phyloP scores from a whole-genome alignment of 805 yeast species.

The Saccharomyces eubayanus region DNA sequence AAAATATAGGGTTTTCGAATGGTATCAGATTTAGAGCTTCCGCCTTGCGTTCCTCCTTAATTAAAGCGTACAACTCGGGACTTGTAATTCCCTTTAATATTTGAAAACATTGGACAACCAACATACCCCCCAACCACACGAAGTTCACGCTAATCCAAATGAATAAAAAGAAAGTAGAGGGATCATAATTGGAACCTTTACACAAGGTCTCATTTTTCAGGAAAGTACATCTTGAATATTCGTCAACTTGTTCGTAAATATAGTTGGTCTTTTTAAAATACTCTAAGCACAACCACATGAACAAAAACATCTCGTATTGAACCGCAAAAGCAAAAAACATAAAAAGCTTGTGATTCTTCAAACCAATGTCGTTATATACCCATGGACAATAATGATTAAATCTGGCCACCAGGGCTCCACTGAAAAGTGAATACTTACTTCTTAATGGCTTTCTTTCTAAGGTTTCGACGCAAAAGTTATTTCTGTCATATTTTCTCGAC shows the following conservation, averaged over 20 bases:
- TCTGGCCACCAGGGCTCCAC: slow-evolving; percentile 57
- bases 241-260: slow-evolving; percentile 22
- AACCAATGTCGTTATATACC: slow-evolving; percentile 82
- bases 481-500: slow-evolving; percentile 59
- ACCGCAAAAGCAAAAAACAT: slow-evolving; percentile 45
- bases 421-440: slow-evolving; percentile 58
- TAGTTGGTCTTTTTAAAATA: slow-evolving; percentile 48
- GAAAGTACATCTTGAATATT: slow-evolving; percentile 33
- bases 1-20: background rate
- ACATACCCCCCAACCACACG: slow-evolving; percentile 60
- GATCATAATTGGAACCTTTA: slow-evolving; percentile 42
- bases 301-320: slow-evolving; percentile 42
- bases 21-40: background rate
- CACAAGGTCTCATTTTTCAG: slow-evolving; percentile 51
- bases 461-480: slow-evolving; percentile 69
- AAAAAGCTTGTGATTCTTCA: slow-evolving; percentile 78
- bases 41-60: slow-evolving; percentile 8
- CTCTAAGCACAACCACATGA: slow-evolving; percentile 32
- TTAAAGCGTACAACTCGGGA: slow-evolving; percentile 52
- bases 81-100: slow-evolving; percentile 74
- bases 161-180: slow-evolving; percentile 47
- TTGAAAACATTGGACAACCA: slow-evolving; percentile 67
- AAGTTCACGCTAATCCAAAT: slow-evolving; percentile 60
- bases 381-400: slow-evolving; percentile 95
- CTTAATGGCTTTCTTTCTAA: slow-evolving; percentile 71